Evolutionary conservation across 1,284 basidiomycete genomes (phyloP), one percentile per base, ranked within the genome.

Genomic region (Malassezia cuniculi): DNA sequence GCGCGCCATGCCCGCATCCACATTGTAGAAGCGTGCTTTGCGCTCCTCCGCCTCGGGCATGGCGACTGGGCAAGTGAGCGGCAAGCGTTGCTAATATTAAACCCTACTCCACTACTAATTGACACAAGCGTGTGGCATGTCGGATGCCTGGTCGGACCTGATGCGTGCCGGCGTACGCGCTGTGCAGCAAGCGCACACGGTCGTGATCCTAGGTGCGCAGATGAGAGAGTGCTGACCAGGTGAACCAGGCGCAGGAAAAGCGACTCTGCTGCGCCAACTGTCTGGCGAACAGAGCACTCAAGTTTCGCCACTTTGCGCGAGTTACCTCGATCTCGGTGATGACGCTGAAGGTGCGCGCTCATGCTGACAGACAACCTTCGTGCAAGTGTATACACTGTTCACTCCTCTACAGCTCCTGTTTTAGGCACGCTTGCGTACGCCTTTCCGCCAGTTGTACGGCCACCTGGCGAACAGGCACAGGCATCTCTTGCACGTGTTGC

Each of bases 351-450:
- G 50, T 52, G 38, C 37, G 42, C 24, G 7, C 5, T 6, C 5
- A 20, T 16, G 7, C 30, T 27, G 11, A 30, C 31, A 38, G 55
- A 56, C 39, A 48, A 47, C 16, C 39, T 60, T 2, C 50, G 60
- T 2, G 69, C 93, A 24, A 87, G 85, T 19, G 77, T 93, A 27
- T 89, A 85, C 66, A 85, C 81, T 14, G 79, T 89, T 3, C 83
- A 86, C 0, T 85, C 84, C 1, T 78, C 81, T 4, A 73, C 79
- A 12, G 69, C 75, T 0, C 74, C 81, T 2, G 80, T 85, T 54
- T 78, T 79, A 2, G 71, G 78, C 2, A 70, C 95, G n/a, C 66
- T 94, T 1, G 82, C 85, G 0, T 78, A 82, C 48, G 85, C 87
- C 41, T 71, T 93, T 14, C 80, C 84, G 5, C 39, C 75, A n/a